Percentiles rank a stretch among this genome's conserved stretches.
phyloP scores from a whole-genome alignment of 257 asterid species.

The Cinchona pubescens region DNA sequence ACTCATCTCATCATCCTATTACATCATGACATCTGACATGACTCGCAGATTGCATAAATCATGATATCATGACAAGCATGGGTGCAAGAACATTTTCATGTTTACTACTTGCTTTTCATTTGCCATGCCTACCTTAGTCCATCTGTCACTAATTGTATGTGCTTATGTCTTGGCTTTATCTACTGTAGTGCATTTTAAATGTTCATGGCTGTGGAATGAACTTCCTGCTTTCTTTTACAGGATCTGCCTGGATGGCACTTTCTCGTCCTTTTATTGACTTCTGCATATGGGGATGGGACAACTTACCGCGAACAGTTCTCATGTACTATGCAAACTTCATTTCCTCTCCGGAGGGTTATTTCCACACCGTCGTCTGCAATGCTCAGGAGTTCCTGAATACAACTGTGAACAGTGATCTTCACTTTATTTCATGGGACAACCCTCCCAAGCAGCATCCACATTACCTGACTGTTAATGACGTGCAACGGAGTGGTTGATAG shows the following conservation, averaged over 20 bases:
- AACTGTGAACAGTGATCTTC: constrained; percentile 88
- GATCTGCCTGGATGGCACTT: constrained; percentile 99
- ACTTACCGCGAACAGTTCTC: constrained; percentile 82
- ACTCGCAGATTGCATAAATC: neutral
- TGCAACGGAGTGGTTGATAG: constrained; percentile 78
- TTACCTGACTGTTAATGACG: constrained; percentile 60
- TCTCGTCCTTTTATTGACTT: constrained; percentile 86
- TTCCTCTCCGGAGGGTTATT: constrained; percentile 95
- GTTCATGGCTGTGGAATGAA: neutral
- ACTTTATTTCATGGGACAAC: constrained; percentile 93
- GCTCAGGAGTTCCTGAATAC: constrained; percentile 80
- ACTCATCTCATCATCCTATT: neutral
- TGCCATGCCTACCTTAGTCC: neutral
- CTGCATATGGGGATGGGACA: constrained; percentile 98
- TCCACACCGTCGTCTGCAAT: constrained; percentile 86
- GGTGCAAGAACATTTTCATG: neutral
- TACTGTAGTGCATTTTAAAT: neutral
- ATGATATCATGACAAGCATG: constrained; percentile 1
- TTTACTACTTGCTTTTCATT: neutral
- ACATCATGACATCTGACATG: neutral
- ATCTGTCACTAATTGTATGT: too few species aligned
- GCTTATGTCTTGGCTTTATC: constrained; percentile 7
- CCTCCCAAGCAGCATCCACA: constrained; percentile 99
- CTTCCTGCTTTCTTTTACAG: constrained; percentile 36
- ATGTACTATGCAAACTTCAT: constrained; percentile 95